Base-by-base conservation (phyloP, 2,329 filamentous ascomycete genomes). In the Penicillium hesseltinei region DNA sequence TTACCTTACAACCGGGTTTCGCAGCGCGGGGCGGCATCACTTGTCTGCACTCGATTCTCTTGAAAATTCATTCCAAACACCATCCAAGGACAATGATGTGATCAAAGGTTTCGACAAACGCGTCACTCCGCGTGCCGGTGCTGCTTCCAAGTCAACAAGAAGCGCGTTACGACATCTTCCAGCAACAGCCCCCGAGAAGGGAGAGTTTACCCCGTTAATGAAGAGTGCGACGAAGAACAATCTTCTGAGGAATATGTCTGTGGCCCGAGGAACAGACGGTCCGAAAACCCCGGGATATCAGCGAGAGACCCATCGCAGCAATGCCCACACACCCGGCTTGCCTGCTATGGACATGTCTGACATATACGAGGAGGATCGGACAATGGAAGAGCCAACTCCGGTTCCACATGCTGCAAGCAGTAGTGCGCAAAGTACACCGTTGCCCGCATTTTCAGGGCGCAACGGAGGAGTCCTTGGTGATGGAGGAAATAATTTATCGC, bases 151-250 rank as follows among this genome's bases (percentile, higher is more conserved):
- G 61, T 67, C 70, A 17, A 66, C 68, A 9, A 71, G 71, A 63
- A 75, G 66, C 67, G 72, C 88, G 21, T 82, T 96, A 42, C 83
- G 85, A 67, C 94, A 91, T 67, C 80, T 91, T 23, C 88, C 88
- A 23, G 80, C 81, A 38, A 82, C 83, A 62, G 80, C 78, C 17
- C 70, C 73, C 5, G 68, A 69, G 13, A 82, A 80, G 62, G 88
- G 87, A 66, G 95, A 99, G 69, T 99, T 99, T 73, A 99, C 94
- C 0, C 94, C 95, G 0, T 80, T 99, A 65, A 85, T 99, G 71
- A 96, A 96, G 75, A 88, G 85, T 66, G 70, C 82, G 78, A 81
- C 92, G 81, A 79, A 91, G 80, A 82, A 89, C 80, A 78, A 88
- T 80, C 75, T 84, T 77, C 61, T 83, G 71, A 74, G 75, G 64